These are phyloP conservation scores for Xylariaceae sp. DNA, from an alignment of 2,329 filamentous ascomycete species.

Conservation along the genomic window DNA sequence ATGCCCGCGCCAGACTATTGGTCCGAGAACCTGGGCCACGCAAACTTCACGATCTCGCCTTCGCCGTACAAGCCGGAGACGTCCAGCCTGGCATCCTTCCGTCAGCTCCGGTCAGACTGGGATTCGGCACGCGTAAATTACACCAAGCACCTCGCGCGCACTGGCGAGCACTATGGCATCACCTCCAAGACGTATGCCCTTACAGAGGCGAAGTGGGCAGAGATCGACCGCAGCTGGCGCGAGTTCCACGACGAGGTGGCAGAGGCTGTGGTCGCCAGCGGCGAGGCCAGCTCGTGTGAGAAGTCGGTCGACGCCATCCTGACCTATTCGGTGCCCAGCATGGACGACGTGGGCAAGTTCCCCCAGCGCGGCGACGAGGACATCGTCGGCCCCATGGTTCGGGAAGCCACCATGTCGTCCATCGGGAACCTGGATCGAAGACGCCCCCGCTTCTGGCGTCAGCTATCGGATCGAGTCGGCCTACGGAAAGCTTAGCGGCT, in stretches of 20 bases:
- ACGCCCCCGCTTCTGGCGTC: constrained; percentile 24
- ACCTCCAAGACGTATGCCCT: constrained; percentile 83
- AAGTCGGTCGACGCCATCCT: constrained; percentile 50
- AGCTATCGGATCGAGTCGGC: constrained; percentile 24
- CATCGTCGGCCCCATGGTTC: constrained; percentile 87
- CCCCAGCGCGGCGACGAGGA: constrained; percentile 82
- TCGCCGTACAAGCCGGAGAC: constrained; percentile 66
- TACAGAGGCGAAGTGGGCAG: constrained; percentile 83
- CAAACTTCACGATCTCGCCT: constrained; percentile 84
- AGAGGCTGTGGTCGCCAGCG: constrained; percentile 37
- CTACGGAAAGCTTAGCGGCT: too few species aligned
- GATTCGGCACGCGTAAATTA: constrained; percentile 77
- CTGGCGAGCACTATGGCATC: constrained; percentile 81
- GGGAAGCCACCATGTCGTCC: constrained; percentile 43
- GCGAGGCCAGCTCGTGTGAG: constrained; percentile 30
- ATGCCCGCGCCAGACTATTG: constrained; percentile 66
- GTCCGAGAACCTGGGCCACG: constrained; percentile 80
- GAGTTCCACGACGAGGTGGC: constrained; percentile 59
- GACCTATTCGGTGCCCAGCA: constrained; percentile 58
- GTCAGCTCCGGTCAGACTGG: constrained; percentile 70
- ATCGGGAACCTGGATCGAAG: constrained; percentile 19
- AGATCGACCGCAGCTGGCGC: constrained; percentile 70
- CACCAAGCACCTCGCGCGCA: constrained; percentile 80
- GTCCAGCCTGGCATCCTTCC: constrained; percentile 49
- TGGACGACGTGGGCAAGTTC: constrained; percentile 76